Conservation (phyloP, 2,329 filamentous ascomycete species). For the Cadophora sp. region DNA sequence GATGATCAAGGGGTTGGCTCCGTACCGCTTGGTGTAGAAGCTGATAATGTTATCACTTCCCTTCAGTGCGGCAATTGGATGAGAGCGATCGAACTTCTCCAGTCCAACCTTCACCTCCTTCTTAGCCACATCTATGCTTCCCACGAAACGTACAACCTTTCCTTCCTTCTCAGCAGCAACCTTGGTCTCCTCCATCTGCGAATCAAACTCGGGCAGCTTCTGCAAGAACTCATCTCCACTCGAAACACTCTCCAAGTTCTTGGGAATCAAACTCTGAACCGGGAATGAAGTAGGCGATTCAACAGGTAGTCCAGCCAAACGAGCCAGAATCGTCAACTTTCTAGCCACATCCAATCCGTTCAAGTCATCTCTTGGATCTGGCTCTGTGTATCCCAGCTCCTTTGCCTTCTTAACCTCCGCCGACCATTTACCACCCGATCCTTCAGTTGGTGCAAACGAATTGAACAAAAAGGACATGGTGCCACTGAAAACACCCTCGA, state of each 20-base stretch:
- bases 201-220: conserved; percentile 81
- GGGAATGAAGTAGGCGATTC: conserved; percentile 88
- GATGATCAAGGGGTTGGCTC: conserved; percentile 87
- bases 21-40: conserved; percentile 97
- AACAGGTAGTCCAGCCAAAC: conserved; percentile 81
- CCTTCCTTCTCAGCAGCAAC: conserved; percentile 82
- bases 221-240: conserved; percentile 88
- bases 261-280: conserved; percentile 91
- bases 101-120: conserved; percentile 90
- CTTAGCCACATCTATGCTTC: conserved; percentile 84
- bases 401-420: conserved; percentile 92
- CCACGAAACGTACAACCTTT: conserved; percentile 94
- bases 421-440: conserved; percentile 82
- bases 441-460: conserved; percentile 84
- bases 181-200: conserved; percentile 89
- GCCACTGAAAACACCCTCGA: conserved; percentile 96
- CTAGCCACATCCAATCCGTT: conserved; percentile 92
- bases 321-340: conserved; percentile 93
- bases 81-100: conserved; percentile 85
- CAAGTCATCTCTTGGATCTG: conserved; percentile 84
- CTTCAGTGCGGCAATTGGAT: conserved; percentile 92
- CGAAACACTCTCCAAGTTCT: conserved; percentile 77
- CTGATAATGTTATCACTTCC: conserved; percentile 99
- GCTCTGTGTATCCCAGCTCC: conserved; percentile 89
- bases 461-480: conserved; percentile 99